These are phyloP conservation scores for Rhizopogon roseolus DNA, from an alignment of 768 basidiomycete species.

Conservation along the genomic window DNA sequence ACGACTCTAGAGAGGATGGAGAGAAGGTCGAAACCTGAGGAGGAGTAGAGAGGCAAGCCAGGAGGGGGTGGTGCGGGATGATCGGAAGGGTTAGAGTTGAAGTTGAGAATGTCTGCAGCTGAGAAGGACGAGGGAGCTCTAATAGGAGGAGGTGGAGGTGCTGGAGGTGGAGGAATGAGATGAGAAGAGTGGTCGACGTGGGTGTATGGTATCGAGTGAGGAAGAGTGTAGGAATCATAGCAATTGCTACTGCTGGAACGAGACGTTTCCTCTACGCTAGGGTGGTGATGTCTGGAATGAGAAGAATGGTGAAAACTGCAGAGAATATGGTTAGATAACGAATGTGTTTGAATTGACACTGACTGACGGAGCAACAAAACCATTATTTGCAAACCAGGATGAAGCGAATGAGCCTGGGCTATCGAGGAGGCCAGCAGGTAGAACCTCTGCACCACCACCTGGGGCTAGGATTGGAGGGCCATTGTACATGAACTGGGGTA, in stretches of 20 bases:
- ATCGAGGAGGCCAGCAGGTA: slow-evolving; percentile 42
- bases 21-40: slow-evolving; percentile 88
- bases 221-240: background rate
- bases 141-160: background rate
- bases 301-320: slow-evolving; percentile 18
- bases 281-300: slow-evolving; percentile 11
- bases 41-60: slow-evolving; percentile 71
- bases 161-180: slow-evolving; percentile 3
- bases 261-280: background rate
- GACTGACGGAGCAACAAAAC: slow-evolving; percentile 32
- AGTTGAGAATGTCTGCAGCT: slow-evolving; percentile 1
- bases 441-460: slow-evolving; percentile 71
- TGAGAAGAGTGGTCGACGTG: background rate
- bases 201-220: background rate
- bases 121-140: slow-evolving; percentile 1
- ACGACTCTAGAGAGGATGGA: slow-evolving; percentile 76
- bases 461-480: slow-evolving; percentile 58
- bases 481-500: slow-evolving; percentile 60
- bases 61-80: slow-evolving; percentile 27
- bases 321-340: background rate
- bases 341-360: no score
- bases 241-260: background rate
- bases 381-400: slow-evolving; percentile 49
- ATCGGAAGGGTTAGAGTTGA: background rate
- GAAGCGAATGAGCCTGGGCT: slow-evolving; percentile 25